These are phyloP conservation scores for Teunomyces stri DNA, from an alignment of 805 yeast species.

Conservation along the genomic window DNA sequence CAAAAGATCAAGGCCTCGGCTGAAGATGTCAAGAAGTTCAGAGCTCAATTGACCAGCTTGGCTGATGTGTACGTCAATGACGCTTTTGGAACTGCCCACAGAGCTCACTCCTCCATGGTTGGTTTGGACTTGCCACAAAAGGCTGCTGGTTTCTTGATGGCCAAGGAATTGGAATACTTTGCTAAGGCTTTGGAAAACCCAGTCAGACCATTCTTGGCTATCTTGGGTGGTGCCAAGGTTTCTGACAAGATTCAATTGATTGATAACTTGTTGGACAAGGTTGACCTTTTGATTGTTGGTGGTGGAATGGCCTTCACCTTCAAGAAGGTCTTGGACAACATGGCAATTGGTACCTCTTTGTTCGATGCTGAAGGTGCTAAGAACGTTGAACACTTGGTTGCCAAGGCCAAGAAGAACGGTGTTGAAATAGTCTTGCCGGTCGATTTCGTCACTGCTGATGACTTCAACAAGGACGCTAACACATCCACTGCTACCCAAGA, in stretches of 20 bases:
- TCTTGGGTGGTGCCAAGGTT: constrained; percentile 99
- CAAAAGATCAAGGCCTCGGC: constrained; percentile 89
- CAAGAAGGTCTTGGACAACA: constrained; percentile 85
- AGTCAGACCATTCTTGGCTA: constrained; percentile 96
- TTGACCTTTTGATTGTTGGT: constrained; percentile 89
- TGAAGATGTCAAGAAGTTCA: constrained; percentile 81
- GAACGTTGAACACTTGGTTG: constrained; percentile 87
- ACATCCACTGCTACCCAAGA: constrained; percentile 80
- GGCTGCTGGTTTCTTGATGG: constrained; percentile 98
- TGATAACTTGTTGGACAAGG: constrained; percentile 95
- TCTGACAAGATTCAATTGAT: constrained; percentile 98
- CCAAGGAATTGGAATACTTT: constrained; percentile 95
- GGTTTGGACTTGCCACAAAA: constrained; percentile 93
- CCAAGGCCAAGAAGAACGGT: constrained; percentile 93
- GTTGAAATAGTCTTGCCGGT: constrained; percentile 93
- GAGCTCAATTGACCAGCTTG: constrained; percentile 82
- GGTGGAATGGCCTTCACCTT: constrained; percentile 99
- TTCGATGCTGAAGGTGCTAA: constrained; percentile 94
- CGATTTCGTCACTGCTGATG: constrained; percentile 95
- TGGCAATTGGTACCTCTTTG: constrained; percentile 88
- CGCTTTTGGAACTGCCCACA: constrained; percentile 99
- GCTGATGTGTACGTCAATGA: constrained; percentile 98
- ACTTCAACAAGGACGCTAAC: constrained; percentile 87
- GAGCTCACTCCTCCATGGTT: constrained; percentile 99
- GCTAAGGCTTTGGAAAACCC: constrained; percentile 99